A percentile compares a stretch with the other conserved stretches of the same genome.
These are phyloP conservation scores for Capsicum rhomboideum DNA, from an alignment of 257 asterid genomes.

Conservation along the genomic window DNA sequence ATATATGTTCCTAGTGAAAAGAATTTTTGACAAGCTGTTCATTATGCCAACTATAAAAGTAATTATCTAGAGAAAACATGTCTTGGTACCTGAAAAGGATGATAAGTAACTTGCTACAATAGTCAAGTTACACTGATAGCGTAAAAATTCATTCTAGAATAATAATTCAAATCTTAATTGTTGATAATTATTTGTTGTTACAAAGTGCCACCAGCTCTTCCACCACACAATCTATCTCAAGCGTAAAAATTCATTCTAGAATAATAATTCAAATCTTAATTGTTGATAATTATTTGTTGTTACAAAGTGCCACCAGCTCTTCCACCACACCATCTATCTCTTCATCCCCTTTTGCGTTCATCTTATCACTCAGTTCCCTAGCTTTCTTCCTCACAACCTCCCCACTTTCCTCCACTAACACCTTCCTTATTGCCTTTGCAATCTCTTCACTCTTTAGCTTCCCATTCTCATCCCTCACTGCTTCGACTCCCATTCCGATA, in stretches of 20 bases:
- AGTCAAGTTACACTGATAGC: neutral
- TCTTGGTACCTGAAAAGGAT: too few relatives aligned
- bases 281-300: neutral
- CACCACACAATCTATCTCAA: constrained; percentile 33
- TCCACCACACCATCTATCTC: constrained; percentile 31
- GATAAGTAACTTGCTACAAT: neutral
- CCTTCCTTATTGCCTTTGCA: constrained; percentile 5
- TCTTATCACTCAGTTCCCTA: constrained; percentile 14
- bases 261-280: too few relatives aligned
- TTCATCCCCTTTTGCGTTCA: constrained; percentile 23
- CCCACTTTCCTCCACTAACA: constrained; percentile 15
- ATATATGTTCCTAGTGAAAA: too few relatives aligned
- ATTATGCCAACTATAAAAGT: neutral
- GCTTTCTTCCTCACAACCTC: constrained; percentile 15
- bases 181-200: neutral
- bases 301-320: constrained; percentile 17
- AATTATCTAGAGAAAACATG: neutral
- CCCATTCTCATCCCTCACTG: constrained; percentile 16
- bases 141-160: neutral
- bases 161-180: too few relatives aligned
- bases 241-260: too few relatives aligned
- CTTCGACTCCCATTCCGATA: constrained; percentile 22
- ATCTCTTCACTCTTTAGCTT: constrained; percentile 11
- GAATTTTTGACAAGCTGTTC: neutral
- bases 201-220: constrained; percentile 19